Evolutionary conservation across 805 yeast species (phyloP), one percentile per base, ranked within the genome.

Genomic region (Yarrowia divulgata): DNA sequence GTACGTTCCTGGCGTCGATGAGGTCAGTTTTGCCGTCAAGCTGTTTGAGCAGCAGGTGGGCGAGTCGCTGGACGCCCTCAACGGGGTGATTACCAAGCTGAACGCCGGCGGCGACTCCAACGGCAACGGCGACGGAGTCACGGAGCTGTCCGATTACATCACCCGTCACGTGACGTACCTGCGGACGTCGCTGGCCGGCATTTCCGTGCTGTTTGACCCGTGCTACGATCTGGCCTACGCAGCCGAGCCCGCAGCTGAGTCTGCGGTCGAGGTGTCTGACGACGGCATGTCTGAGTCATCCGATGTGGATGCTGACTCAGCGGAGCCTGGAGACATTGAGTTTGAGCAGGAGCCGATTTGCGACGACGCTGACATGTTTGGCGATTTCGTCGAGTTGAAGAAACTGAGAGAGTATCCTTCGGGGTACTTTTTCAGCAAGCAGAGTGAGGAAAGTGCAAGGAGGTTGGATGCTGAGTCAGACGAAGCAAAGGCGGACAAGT

Each of bases 131-230:
- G 48, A 29, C 8, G 37, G 35, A 8, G 66, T 60, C 72, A 75
- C 75, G 2, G 76, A 79, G 19, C 71, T 79, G 3, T 77, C 85
- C 1, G 94, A 90, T 72, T 84, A 81, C 1, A 75, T 91, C 18
- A 81, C 85, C 34, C 84, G 83, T 71, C 83, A 85, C 73, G 79
- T 90, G 35, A 79, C 87, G 10, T 87, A 85, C 64, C 75, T 90
- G 58, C 83, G 90, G 0, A 86, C 87, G 70, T 79, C 87, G 0
- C 72, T 89, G 4, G 86, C 93, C 50, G 97, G 97, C 34, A 80
- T 87, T 9, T 85, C 97, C 42, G 82, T 84, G 54, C 79, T 93
- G 45, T 85, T 90, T 73, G 97, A 92, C 75, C 91, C 96, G 0
- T 86, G 88, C 8, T 69, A 71, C 29, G 67, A 49, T 8, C 18